Conservation (phyloP, 495 filamentous ascomycete genomes). For the Neurospora tetrasperma region DNA sequence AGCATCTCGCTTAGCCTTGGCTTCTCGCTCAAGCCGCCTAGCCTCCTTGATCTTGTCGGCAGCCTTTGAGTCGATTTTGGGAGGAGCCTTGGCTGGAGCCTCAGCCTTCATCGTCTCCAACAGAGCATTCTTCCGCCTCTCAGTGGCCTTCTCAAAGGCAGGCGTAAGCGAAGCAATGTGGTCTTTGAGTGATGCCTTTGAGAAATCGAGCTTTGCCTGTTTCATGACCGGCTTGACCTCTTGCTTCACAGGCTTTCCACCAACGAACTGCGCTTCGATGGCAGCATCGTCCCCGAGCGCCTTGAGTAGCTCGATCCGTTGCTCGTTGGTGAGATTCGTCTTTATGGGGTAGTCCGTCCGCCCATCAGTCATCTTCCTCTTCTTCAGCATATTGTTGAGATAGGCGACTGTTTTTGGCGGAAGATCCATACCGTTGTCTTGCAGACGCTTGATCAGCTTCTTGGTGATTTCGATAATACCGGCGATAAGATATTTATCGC, state of each 20-base stretch:
- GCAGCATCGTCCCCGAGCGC: slow-evolving; percentile 66
- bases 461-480: slow-evolving; percentile 53
- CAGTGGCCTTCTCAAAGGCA: slow-evolving; percentile 28
- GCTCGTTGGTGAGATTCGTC: slow-evolving; percentile 63
- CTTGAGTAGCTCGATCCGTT: slow-evolving; percentile 72
- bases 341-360: slow-evolving; percentile 41
- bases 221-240: slow-evolving; percentile 37
- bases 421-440: slow-evolving; percentile 57
- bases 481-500: slow-evolving; percentile 70
- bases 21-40: slow-evolving; percentile 61
- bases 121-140: slow-evolving; percentile 26
- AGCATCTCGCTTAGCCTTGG: slow-evolving; percentile 59
- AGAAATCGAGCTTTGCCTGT: slow-evolving; percentile 57
- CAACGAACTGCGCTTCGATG: slow-evolving; percentile 33
- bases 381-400: slow-evolving; percentile 44
- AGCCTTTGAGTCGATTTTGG: slow-evolving; percentile 19
- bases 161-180: slow-evolving; percentile 24
- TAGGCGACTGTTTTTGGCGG: slow-evolving; percentile 49
- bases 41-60: slow-evolving; percentile 52
- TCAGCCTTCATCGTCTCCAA: slow-evolving; percentile 7
- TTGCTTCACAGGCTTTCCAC: slow-evolving; percentile 45
- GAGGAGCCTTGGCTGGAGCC: slow-evolving; percentile 10
- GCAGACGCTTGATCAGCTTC: slow-evolving; percentile 65
- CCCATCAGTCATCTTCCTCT: slow-evolving; percentile 16
- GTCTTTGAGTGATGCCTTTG: slow-evolving; percentile 31